Base-by-base conservation (phyloP, 225 moss, liverwort and hornwort species). In the Physcomitrellopsis africana region DNA sequence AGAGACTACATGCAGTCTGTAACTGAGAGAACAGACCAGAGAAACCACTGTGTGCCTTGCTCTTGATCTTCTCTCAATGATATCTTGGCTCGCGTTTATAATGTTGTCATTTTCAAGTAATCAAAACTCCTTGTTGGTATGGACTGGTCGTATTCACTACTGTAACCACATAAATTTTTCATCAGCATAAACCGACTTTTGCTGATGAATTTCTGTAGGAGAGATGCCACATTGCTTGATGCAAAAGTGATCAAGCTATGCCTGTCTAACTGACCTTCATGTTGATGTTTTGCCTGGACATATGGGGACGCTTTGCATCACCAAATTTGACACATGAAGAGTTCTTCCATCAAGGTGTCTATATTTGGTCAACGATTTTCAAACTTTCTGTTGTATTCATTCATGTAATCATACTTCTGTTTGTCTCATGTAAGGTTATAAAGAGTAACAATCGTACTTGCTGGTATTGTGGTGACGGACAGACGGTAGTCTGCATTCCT, bases 401-500 rank as follows among this genome's bases (percentile, higher is more conserved):
- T 24, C 59, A 68, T 24, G 44, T 18, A 45, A 37, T 63, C 45
- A 43, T 73, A 29, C 60, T 60, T 73, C 74, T 45, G 56, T 67
- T 42, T 47, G 7, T 47, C 32, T 37, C 4, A 63, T 24, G 3
- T 8, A 53, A 19, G 37, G 53, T 69, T 24, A 55, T 8, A 7
- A 59, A 51, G 63, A 75, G 43, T 23, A 51, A 20, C 42, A 20
- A 53, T n/a, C 54, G 16, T n/a, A 46, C 73, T 76, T 42, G 59
- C 65, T 80, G 53, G 67, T 26, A 37, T 62, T 78, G 59, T 75
- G 72, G 69, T 82, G 76, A 65, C 76, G 76, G 27, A 81, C 94
- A 96, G 96, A 96, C 96, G 53, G 94, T 96, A 79, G 75, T 92
- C 68, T 96, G 96, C 84, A 82, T 96, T 67, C 94, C 96, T 52